Evolutionary conservation across 1,139 yeast species (phyloP), one percentile per base, ranked within the genome.

Genomic region (Taiozyma sp.): DNA sequence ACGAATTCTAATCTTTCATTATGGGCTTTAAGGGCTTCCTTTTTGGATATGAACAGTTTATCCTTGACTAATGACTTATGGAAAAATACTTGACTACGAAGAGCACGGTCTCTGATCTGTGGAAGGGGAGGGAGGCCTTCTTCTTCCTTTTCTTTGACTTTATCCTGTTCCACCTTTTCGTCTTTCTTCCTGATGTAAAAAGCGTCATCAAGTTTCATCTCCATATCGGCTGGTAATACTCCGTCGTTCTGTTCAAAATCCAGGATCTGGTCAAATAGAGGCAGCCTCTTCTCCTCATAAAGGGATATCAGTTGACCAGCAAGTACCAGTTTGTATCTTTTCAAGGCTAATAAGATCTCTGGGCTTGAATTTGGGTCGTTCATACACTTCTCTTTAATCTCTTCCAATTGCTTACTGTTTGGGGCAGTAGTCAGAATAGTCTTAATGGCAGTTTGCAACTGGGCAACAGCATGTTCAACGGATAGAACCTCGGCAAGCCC

Each of bases 1-100:
- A 90, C 70, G 64, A 90, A 95, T 68, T 95, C 99, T 41, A 93
- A 73, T 49, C 99, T 76, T 71, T 95, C 99, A 66, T 93, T 90
- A 62, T 90, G 93, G 3, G 82, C 70, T 46, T 76, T 73, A 28
- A 85, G 72, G 50, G 80, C 72, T 56, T 86, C 93, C 2, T 72
- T 68, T 48, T 76, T 79, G 11, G 79, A 72, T 47, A 85, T 67
- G 59, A 81, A 81, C 9, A 79, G 68, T 56, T 81, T 79, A 55
- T 79, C 80, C 54, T 81, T 80, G 29, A 85, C 78, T 7, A 81
- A 73, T 0, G 97, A 90, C 57, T 83, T 83, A 66, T 93, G 98
- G 26, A 85, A 80, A 62, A 90, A 93, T 0, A 90, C 97, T 49
- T 88, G 77, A 11, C 83, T 80, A 54, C 75, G 72, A 26, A 91